Evolutionary conservation across 768 basidiomycete genomes (phyloP).

Genomic region (Strobilomyces confusus): DNA sequence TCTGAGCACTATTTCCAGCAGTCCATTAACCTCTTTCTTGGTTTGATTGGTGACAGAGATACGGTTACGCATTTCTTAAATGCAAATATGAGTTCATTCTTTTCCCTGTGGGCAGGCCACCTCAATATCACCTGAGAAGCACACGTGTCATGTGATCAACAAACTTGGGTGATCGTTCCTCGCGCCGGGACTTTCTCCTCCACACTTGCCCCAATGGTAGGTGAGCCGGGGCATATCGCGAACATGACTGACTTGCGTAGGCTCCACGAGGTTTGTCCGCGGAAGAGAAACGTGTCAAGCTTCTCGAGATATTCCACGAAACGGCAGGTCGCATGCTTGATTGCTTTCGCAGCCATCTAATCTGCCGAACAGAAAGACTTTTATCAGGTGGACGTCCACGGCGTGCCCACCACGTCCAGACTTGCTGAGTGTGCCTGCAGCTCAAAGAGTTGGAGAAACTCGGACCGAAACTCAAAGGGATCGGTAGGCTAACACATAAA

Average conservation of each 20-base stretch:
- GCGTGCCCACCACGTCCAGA: background rate
- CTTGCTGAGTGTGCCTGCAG: constrained; percentile 30
- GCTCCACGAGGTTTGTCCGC: constrained; percentile 81
- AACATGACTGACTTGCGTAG: constrained; percentile 31
- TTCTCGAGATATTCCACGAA: constrained; percentile 93
- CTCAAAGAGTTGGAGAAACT: constrained; percentile 92
- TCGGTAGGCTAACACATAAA: constrained; percentile 47
- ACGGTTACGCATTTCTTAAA: constrained; percentile 12
- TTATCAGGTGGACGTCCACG: constrained; percentile 47
- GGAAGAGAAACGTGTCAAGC: constrained; percentile 85
- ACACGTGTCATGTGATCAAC: constrained; percentile 25
- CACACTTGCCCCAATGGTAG: constrained; percentile 16
- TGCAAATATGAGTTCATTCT: constrained; percentile 26
- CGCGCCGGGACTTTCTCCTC: background rate
- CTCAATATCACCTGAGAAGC: background rate
- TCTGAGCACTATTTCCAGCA: constrained; percentile 13
- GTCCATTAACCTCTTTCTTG: constrained; percentile 18
- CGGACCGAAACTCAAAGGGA: constrained; percentile 85
- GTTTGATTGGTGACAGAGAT: constrained; percentile 17
- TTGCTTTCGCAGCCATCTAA: background rate
- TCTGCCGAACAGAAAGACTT: constrained; percentile 65
- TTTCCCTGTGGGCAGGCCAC: background rate
- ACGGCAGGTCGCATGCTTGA: constrained; percentile 42
- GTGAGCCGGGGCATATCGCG: background rate
- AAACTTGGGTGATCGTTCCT: background rate